Conservation (phyloP, 805 yeast species). For the Metschnikowia picachoensis region DNA sequence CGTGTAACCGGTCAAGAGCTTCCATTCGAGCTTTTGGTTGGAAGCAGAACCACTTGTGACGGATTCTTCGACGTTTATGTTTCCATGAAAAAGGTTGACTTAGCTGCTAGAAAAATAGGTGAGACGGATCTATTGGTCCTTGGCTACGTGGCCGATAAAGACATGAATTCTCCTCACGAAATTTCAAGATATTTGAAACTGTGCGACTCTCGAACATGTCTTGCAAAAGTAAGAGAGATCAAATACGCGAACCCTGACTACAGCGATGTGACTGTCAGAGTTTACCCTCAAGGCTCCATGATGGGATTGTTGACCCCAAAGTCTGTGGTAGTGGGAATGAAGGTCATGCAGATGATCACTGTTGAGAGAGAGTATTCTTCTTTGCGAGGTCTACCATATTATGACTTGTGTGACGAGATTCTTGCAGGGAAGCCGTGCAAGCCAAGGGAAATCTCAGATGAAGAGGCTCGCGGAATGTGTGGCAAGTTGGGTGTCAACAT, state of each 20-base stretch:
- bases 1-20: constrained; percentile 54
- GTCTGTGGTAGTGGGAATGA: constrained; percentile 60
- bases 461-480: constrained; percentile 42
- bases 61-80: constrained; percentile 85
- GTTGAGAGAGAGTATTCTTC: constrained; percentile 91
- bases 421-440: constrained; percentile 59
- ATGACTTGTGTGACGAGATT: constrained; percentile 68
- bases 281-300: constrained; percentile 52
- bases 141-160: constrained; percentile 34
- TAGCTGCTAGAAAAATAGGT: constrained; percentile 51
- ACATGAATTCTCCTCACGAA: constrained; percentile 16
- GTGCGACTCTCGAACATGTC: constrained; percentile 48
- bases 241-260: constrained; percentile 62
- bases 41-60: constrained; percentile 78
- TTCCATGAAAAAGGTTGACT: constrained; percentile 51
- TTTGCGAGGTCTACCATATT: constrained; percentile 74
- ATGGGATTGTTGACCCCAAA: constrained; percentile 58
- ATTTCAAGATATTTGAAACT: constrained; percentile 24
- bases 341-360: constrained; percentile 83
- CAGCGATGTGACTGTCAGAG: constrained; percentile 72
- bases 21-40: constrained; percentile 68
- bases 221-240: constrained; percentile 76
- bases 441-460: constrained; percentile 33
- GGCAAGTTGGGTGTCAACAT: constrained; percentile 60
- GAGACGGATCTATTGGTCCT: constrained; percentile 76